Evolutionary conservation across 2,329 filamentous ascomycete genomes (phyloP).

Genomic region (Claviceps humidiphila): DNA sequence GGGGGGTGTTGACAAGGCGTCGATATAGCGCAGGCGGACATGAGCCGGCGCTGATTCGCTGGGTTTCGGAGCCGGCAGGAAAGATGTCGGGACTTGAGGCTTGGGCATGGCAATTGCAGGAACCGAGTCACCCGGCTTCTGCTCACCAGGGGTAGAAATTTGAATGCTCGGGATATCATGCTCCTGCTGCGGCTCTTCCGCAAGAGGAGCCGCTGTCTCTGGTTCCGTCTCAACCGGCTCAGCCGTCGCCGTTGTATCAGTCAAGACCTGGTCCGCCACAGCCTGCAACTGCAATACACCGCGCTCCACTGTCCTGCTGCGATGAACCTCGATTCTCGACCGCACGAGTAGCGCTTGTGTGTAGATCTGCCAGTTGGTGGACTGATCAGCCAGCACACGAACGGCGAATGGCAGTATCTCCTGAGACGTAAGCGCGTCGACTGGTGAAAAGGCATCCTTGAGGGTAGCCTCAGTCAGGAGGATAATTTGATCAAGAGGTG

Average conservation of each 20-base stretch:
- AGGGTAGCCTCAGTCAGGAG: conserved; percentile 78
- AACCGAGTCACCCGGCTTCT: conserved; percentile 9
- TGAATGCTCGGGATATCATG: conserved; percentile 32
- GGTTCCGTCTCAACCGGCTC: conserved; percentile 15
- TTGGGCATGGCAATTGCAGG: conserved; percentile 4
- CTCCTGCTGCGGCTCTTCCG: conserved; percentile 5
- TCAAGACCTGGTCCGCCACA: conserved; percentile 87
- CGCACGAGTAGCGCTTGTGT: conserved; percentile 84
- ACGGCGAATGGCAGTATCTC: conserved; percentile 86
- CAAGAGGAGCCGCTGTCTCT: conserved; percentile 13
- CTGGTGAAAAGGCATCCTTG: conserved; percentile 73
- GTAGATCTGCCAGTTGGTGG: conserved; percentile 96
- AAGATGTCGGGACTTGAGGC: conserved; percentile 49
- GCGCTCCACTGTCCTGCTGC: conserved; percentile 75
- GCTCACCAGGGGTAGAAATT: conserved; percentile 25
- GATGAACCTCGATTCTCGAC: conserved; percentile 79
- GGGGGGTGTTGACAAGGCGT: conserved; percentile 70
- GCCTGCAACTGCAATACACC: conserved; percentile 88
- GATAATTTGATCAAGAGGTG: conserved; percentile 78
- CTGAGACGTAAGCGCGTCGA: conserved; percentile 78
- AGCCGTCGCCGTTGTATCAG: conserved; percentile 48
- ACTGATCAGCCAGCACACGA: conserved; percentile 74
- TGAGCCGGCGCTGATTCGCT: conserved; percentile 66
- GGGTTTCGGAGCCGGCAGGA: conserved; percentile 63
- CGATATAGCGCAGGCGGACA: conserved; percentile 70